Evolutionary conservation across 2,329 filamentous ascomycete genomes (phyloP).

Genomic region (Rhynchosporium secalis): DNA sequence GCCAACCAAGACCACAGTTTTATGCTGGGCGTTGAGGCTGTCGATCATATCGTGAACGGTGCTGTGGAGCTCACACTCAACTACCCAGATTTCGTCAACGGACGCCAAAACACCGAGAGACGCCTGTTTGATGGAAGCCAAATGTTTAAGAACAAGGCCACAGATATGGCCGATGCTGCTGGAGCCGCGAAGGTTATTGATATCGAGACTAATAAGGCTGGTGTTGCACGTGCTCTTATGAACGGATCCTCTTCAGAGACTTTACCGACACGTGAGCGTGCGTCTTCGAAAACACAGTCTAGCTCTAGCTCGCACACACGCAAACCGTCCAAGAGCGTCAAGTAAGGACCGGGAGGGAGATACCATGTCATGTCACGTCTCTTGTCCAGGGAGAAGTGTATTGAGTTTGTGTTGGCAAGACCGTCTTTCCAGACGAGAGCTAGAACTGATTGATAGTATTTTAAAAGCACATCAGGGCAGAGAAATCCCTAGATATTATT

Average conservation of each 20-base stretch:
- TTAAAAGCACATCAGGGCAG: too few species aligned
- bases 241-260: slow-evolving; percentile 26
- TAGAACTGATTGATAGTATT: too few species aligned
- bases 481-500: too few species aligned
- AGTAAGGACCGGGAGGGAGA: slow-evolving; percentile 31
- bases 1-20: slow-evolving; percentile 76
- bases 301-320: slow-evolving; percentile 39
- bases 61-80: slow-evolving; percentile 74
- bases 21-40: slow-evolving; percentile 76
- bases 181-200: slow-evolving; percentile 40
- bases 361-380: background rate
- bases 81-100: slow-evolving; percentile 76
- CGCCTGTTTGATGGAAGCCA: slow-evolving; percentile 42
- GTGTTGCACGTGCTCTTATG: slow-evolving; percentile 26
- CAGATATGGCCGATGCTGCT: slow-evolving; percentile 37
- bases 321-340: slow-evolving; percentile 41
- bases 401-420: background rate
- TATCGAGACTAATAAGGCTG: slow-evolving; percentile 37
- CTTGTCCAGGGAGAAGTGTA: slow-evolving; percentile 13
- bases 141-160: slow-evolving; percentile 36
- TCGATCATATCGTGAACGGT: slow-evolving; percentile 71
- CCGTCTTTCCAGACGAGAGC: too few species aligned
- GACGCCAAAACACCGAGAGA: slow-evolving; percentile 43
- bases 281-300: slow-evolving; percentile 40
- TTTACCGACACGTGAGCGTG: slow-evolving; percentile 36